Percentiles rank a stretch among this genome's conserved stretches.
Conservation (phyloP, 164 flowering plant genomes). For the Vitis vinifera region DNA sequence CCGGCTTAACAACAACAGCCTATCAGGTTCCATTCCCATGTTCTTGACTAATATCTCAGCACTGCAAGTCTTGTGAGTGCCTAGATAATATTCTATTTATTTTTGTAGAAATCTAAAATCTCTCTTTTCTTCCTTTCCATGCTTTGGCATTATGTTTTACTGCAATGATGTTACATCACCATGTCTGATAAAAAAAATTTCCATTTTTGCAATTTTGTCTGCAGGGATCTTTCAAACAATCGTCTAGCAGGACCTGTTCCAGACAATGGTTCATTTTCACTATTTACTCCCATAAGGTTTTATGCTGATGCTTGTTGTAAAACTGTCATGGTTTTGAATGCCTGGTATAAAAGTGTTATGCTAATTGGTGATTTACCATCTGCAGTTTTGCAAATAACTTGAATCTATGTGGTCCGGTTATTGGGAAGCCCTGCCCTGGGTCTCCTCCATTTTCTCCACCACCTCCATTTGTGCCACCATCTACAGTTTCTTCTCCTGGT, state of each 20-base stretch:
- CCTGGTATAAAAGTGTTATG: neutral
- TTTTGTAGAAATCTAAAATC: too few species aligned
- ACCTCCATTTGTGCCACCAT: slow-evolving; percentile 4
- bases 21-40: slow-evolving; percentile 54
- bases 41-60: slow-evolving; percentile 49
- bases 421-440: neutral
- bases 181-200: neutral
- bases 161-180: neutral
- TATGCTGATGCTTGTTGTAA: too few species aligned
- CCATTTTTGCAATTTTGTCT: slow-evolving; percentile 4
- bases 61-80: slow-evolving; percentile 56
- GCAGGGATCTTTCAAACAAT: slow-evolving; percentile 73
- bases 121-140: slow-evolving; percentile 1
- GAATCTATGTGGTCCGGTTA: too few species aligned
- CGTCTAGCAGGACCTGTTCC: slow-evolving; percentile 39
- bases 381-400: slow-evolving; percentile 7
- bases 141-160: neutral
- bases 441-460: slow-evolving; percentile 7
- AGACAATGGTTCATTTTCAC: slow-evolving; percentile 10
- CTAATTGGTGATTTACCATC: neutral
- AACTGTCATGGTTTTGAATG: neutral
- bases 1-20: slow-evolving; percentile 63
- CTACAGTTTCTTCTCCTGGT: neutral
- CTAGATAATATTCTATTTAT: neutral
- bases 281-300: slow-evolving; percentile 15